These are phyloP conservation scores for Phytophthora pseudosyringae DNA, from an alignment of 352 stramenopile genomes.

Conservation along the genomic window DNA sequence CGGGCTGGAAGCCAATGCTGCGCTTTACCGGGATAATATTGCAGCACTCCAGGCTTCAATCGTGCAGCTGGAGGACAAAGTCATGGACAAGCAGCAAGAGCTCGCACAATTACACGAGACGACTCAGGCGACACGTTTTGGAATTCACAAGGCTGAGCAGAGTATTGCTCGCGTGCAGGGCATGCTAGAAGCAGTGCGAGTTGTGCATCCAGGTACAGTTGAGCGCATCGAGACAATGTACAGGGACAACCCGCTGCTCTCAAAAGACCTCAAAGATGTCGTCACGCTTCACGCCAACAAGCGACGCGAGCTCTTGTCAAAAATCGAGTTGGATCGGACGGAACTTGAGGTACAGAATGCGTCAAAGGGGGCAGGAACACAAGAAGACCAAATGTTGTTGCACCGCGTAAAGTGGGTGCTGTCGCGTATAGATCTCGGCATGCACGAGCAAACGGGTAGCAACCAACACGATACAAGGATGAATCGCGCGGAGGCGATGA, in stretches of 20 bases:
- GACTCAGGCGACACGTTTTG: conserved; percentile 71
- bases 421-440: conserved; percentile 62
- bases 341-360: conserved; percentile 64
- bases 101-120: conserved; percentile 61
- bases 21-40: conserved; percentile 69
- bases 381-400: conserved; percentile 71
- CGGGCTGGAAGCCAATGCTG: conserved; percentile 63
- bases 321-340: conserved; percentile 62
- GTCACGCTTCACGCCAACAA: conserved; percentile 53
- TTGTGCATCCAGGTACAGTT: conserved; percentile 74
- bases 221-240: conserved; percentile 74
- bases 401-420: conserved; percentile 84
- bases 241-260: conserved; percentile 66
- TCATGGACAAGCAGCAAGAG: conserved; percentile 74
- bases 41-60: conserved; percentile 63
- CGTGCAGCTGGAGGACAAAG: conserved; percentile 55
- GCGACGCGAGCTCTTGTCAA: conserved; percentile 50
- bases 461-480: conserved; percentile 23
- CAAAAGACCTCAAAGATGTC: conserved; percentile 70
- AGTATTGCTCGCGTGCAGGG: conserved; percentile 73
- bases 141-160: conserved; percentile 75
- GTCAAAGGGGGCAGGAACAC: conserved; percentile 19
- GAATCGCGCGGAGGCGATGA: conserved; percentile 38
- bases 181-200: conserved; percentile 71
- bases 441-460: conserved; percentile 14